Evolutionary conservation across 1,139 yeast species (phyloP).

Genomic region (Arxiozyma heterogenica): DNA sequence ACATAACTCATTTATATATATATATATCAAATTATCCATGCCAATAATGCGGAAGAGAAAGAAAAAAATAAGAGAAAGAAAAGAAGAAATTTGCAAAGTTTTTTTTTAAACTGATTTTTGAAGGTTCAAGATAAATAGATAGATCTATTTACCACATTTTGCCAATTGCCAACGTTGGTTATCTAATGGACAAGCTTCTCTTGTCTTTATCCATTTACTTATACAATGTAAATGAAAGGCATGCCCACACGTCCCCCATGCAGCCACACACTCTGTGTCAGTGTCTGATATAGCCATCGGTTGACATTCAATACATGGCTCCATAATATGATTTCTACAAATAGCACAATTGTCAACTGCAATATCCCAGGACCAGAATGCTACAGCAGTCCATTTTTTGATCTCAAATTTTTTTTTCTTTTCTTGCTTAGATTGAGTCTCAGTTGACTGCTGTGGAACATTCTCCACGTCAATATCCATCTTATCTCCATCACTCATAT

Average conservation of each 20-base stretch:
- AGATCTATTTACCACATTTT: constrained; percentile 52
- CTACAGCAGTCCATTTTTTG: constrained; percentile 95
- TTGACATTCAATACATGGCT: constrained; percentile 96
- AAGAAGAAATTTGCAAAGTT: too few species aligned
- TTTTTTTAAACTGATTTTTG: too few species aligned
- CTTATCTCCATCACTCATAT: constrained; percentile 16
- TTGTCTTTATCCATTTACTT: constrained; percentile 90
- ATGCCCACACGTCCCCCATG: constrained; percentile 90
- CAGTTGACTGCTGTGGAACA: background rate
- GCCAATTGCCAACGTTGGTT: constrained; percentile 90
- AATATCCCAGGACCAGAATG: constrained; percentile 99
- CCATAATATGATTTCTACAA: constrained; percentile 97
- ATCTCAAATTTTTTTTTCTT: constrained; percentile 51
- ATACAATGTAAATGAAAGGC: constrained; percentile 67
- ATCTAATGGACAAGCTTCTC: constrained; percentile 96
- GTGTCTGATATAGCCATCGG: constrained; percentile 62
- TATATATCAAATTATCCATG: background rate
- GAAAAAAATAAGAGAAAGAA: background rate
- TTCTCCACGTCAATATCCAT: constrained; percentile 21
- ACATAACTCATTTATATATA: background rate
- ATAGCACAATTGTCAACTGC: constrained; percentile 96
- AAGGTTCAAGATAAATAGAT: too few species aligned
- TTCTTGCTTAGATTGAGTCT: background rate
- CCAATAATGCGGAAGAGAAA: background rate
- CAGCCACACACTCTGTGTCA: constrained; percentile 84